These are phyloP conservation scores for Fonsecaea nubica DNA, from an alignment of 2,329 filamentous ascomycete species.

Conservation along the genomic window DNA sequence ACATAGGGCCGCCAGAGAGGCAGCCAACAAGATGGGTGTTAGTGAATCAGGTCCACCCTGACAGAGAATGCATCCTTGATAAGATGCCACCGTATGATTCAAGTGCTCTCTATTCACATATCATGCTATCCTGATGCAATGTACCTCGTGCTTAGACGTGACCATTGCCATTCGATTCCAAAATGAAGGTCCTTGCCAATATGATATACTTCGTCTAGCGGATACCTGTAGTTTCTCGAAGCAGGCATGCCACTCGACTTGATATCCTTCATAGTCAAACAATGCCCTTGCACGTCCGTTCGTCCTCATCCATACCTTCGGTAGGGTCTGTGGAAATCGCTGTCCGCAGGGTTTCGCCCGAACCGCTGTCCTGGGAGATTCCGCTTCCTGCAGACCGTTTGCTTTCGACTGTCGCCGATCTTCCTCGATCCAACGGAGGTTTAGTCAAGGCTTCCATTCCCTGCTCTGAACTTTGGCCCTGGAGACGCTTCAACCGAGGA, in stretches of 20 bases:
- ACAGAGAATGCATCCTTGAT: not conserved
- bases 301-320: constrained; percentile 20
- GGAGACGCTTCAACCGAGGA: not conserved
- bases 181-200: not conserved
- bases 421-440: not conserved
- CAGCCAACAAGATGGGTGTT: constrained; percentile 20
- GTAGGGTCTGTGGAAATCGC: constrained; percentile 14
- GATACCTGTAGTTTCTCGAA: not conserved
- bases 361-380: not conserved
- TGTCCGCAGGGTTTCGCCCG: not conserved
- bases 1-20: constrained; percentile 41
- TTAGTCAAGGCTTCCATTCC: not conserved
- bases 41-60: constrained; percentile 21
- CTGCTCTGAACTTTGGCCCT: not conserved
- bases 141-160: not conserved
- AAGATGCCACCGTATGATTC: not conserved
- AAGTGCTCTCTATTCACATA: constrained; percentile 1
- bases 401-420: not conserved
- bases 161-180: not conserved
- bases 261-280: constrained; percentile 9
- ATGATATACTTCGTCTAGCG: not conserved
- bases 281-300: constrained; percentile 19
- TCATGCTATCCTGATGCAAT: constrained; percentile 4
- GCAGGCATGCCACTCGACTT: not conserved
- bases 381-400: constrained; percentile 5